Conservation (phyloP, 78 protist species). For the Diacronema lutheri region DNA sequence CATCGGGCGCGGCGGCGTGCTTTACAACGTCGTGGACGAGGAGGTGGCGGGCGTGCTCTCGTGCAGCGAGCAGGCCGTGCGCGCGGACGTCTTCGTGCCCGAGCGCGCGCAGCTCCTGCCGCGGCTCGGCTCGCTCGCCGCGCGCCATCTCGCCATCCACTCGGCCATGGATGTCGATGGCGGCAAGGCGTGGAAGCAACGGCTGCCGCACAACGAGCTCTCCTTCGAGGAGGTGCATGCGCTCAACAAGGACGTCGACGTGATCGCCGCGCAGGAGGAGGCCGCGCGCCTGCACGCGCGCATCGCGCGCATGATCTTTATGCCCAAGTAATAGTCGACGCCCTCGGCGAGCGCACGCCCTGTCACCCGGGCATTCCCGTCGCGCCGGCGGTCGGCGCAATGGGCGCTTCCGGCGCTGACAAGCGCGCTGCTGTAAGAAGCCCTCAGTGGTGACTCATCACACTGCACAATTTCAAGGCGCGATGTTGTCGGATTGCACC, state of each 20-base stretch:
- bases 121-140: too few species aligned
- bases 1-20: background rate
- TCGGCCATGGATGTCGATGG: background rate
- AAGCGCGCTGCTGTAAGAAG: too few species aligned
- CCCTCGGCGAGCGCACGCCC: too few species aligned
- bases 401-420: too few species aligned
- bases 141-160: background rate
- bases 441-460: too few species aligned
- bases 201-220: background rate
- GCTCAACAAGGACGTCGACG: background rate
- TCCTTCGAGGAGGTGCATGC: constrained; percentile 14
- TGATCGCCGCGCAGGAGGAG: background rate
- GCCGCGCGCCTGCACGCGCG: too few species aligned
- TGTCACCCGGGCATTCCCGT: too few species aligned
- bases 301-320: too few species aligned
- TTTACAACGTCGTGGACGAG: constrained; percentile 44
- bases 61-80: background rate
- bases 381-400: too few species aligned
- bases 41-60: background rate
- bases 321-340: too few species aligned
- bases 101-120: background rate
- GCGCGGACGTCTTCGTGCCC: constrained; percentile 6
- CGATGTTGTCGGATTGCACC: too few species aligned
- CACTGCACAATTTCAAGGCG: too few species aligned
- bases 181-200: constrained; percentile 28